A percentile compares a stretch with the other conserved stretches of the same genome.
These are phyloP conservation scores for Fusarium marasasianum DNA, from an alignment of 2,329 filamentous ascomycete species.

Conservation along the genomic window DNA sequence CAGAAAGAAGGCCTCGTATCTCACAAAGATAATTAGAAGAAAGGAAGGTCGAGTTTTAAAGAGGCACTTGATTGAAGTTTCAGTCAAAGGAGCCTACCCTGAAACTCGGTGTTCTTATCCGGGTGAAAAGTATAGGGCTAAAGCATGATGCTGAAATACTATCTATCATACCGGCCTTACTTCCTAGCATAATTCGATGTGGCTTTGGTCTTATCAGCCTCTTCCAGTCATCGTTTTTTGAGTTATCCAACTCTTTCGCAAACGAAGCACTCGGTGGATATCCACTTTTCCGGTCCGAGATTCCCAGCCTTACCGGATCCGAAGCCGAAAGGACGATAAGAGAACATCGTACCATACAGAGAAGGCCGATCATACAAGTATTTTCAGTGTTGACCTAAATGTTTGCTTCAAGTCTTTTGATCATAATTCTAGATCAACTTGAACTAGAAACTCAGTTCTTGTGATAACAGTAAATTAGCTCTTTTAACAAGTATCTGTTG, in stretches of 20 bases:
- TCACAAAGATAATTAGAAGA: neutral
- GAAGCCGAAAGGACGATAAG: neutral
- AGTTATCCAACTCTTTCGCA: neutral
- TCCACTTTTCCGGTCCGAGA: neutral
- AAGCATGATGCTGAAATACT: neutral
- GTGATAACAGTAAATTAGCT: neutral
- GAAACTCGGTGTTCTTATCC: neutral
- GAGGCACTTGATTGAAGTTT: neutral
- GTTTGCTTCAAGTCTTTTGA: neutral
- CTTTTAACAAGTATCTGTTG: neutral
- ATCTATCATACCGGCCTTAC: neutral
- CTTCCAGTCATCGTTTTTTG: neutral
- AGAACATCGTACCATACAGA: neutral
- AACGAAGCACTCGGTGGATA: neutral
- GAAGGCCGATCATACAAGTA: too few relatives aligned
- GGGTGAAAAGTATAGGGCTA: neutral
- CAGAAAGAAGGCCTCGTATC: too few relatives aligned
- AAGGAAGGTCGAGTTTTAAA: neutral
- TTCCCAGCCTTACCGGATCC: neutral
- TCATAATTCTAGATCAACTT: too few relatives aligned
- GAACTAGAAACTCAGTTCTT: neutral
- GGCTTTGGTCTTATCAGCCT: neutral
- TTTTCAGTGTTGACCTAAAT: neutral
- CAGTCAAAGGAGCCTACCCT: neutral
- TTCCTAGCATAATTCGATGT: neutral